Base-by-base conservation (phyloP, 2,329 filamentous ascomycete genomes). In the Scytalidium lignicola region DNA sequence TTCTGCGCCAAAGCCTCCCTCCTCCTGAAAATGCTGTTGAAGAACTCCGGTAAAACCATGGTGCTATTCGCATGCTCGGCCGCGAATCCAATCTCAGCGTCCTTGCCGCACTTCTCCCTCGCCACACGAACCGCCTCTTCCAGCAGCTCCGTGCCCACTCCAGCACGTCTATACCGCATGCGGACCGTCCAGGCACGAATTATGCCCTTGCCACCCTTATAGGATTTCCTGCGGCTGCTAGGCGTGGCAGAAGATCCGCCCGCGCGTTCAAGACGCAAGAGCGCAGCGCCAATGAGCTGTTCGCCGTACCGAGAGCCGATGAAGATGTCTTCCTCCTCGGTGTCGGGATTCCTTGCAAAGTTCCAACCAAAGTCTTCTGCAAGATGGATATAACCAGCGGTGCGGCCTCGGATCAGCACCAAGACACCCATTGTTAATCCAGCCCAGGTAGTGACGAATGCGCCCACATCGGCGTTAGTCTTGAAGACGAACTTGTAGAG, bases 131-230 rank as follows among this genome's bases (percentile, higher is more conserved):
- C 82, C 1, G 86, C 88, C 58, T 88, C 85, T 57, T 85, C 79
- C 43, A 96, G 72, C 59, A 96, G 68, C 26, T 83, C 84, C 39
- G 72, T 75, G 2, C 90, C 90, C 20, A 95, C 73, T 0, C 90
- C 89, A 54, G 81, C 80, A 26, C 79, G 74, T 21, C 90, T 78
- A 65, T 89, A 90, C 57, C 75, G 74, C 45, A 83, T 69, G 62
- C 76, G 76, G 1, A 90, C 88, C 2, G 89, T 92, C 90, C 90
- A 96, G 1, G 87, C 90, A 22, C 87, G 80, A 50, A 96, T 84
- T 43, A 90, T 72, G 8, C 84, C 87, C 53, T 78, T 79, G 46
- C 85, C 85, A 29, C 83, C 80, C 55, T 74, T 72, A 48, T 66
- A 65, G 22, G 53, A 59, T 46, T 59, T 55, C 22, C 53, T 48